Percentiles rank a stretch among this genome's conserved stretches.
Evolutionary conservation across 139 green algal genomes (phyloP).

Genomic region (Coelastrella sp.): DNA sequence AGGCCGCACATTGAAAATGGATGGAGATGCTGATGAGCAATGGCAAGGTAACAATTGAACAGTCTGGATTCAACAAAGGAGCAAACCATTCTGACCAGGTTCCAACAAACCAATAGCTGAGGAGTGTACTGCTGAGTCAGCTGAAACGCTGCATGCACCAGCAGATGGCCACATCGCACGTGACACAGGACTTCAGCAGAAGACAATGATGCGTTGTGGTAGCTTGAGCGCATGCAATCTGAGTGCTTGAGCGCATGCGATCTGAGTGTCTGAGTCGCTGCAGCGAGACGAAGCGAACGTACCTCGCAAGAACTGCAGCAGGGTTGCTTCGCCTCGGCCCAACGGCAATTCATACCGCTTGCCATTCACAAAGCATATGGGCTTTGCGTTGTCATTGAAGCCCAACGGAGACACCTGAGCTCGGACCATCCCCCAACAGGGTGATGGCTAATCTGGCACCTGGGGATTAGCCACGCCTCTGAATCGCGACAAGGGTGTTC

Average conservation of each 20-base stretch:
- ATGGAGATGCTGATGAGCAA: too few species aligned
- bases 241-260: too few species aligned
- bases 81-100: not conserved
- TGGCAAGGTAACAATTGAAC: too few species aligned
- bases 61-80: not conserved
- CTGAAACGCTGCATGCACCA: not conserved
- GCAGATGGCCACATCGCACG: too few species aligned
- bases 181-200: too few species aligned
- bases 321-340: constrained; percentile 79
- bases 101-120: not conserved
- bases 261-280: too few species aligned
- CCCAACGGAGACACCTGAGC: not conserved
- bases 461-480: not conserved
- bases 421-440: not conserved
- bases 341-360: constrained; percentile 76
- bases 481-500: too few species aligned
- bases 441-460: not conserved
- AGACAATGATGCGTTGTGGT: too few species aligned
- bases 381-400: constrained; percentile 14
- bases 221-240: too few species aligned
- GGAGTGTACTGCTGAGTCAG: not conserved
- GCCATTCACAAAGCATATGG: constrained; percentile 89
- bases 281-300: constrained; percentile 4
- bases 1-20: too few species aligned
- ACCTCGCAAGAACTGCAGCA: constrained; percentile 91